Evolutionary conservation across 106 monocot genomes (phyloP).

Genomic region (Dendrobium catenatum): DNA sequence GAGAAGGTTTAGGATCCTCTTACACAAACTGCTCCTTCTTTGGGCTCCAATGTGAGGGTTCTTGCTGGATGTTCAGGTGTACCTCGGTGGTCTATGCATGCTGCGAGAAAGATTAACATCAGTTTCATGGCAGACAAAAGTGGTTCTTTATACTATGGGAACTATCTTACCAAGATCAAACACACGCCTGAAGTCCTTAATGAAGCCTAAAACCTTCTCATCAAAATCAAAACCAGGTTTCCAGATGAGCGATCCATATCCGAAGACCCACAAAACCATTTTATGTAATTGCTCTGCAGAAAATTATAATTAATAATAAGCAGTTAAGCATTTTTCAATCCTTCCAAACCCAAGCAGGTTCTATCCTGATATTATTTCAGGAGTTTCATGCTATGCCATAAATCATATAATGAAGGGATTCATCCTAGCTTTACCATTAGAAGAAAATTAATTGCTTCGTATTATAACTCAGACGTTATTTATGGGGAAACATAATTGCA

Average conservation of each 20-base stretch:
- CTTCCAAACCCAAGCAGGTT: too few species aligned
- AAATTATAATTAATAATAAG: background rate
- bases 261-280: conserved; percentile 96
- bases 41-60: conserved; percentile 47
- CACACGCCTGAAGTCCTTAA: conserved; percentile 77
- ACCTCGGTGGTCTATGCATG: conserved; percentile 69
- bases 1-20: conserved; percentile 9
- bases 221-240: conserved; percentile 92
- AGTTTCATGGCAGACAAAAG: background rate
- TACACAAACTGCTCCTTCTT: conserved; percentile 51
- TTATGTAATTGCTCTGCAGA: background rate
- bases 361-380: too few species aligned
- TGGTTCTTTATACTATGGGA: background rate
- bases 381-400: too few species aligned
- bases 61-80: conserved; percentile 66
- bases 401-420: too few species aligned
- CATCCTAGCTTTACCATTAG: too few species aligned
- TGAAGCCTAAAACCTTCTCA: conserved; percentile 63
- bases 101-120: conserved; percentile 13
- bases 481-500: background rate
- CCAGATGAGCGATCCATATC: conserved; percentile 85
- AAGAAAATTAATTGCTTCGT: background rate
- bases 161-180: conserved; percentile 72
- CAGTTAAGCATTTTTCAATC: background rate
- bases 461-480: background rate